These are phyloP conservation scores for Abrus pulchellus DNA, from an alignment of 306 rosid species.

Conservation along the genomic window DNA sequence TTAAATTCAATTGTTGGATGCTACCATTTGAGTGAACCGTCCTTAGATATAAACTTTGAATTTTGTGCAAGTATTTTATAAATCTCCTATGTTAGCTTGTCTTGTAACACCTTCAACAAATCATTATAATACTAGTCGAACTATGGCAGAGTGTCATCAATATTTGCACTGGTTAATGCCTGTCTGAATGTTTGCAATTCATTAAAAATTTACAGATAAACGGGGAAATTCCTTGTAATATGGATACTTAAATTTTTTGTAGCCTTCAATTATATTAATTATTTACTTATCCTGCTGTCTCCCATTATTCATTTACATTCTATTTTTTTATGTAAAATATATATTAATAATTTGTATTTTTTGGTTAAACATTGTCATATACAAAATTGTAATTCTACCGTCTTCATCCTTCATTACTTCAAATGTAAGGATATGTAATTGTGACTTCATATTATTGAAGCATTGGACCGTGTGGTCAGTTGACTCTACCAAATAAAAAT, in stretches of 20 bases:
- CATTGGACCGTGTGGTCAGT: neutral
- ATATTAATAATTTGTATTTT: too few relatives aligned
- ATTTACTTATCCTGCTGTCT: too few relatives aligned
- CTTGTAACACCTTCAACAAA: neutral
- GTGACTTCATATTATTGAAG: neutral
- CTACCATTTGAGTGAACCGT: too few relatives aligned
- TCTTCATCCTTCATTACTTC: slow-evolving; percentile 12
- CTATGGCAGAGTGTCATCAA: too few relatives aligned
- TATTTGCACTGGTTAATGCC: neutral
- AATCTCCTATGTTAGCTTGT: neutral
- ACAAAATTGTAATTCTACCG: neutral
- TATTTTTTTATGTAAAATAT: too few relatives aligned
- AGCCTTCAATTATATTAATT: neutral
- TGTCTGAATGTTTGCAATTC: neutral
- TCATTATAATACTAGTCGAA: neutral
- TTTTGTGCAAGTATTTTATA: too few relatives aligned
- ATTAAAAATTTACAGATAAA: neutral
- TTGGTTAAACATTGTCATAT: neutral
- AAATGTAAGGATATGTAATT: neutral
- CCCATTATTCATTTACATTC: too few relatives aligned
- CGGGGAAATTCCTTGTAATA: too few relatives aligned
- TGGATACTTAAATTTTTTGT: neutral
- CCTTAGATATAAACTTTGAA: too few relatives aligned
- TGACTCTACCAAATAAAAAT: neutral
- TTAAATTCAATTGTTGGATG: too few relatives aligned